Evolutionary conservation across 2,329 filamentous ascomycete species (phyloP), one percentile per base, ranked within the genome.

Genomic region (Bisporella sp.): DNA sequence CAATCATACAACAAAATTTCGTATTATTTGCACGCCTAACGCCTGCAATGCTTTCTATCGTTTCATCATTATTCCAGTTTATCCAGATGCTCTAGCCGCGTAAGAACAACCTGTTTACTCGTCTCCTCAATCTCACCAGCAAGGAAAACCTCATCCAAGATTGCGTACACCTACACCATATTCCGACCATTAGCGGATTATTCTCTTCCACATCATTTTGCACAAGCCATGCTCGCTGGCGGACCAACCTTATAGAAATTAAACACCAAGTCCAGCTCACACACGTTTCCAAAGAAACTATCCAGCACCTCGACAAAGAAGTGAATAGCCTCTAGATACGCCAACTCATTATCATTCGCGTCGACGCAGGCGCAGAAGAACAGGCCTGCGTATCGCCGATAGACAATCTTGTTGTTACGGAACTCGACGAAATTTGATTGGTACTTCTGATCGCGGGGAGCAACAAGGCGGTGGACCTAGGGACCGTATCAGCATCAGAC

Each of bases 331-430:
- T 99, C 93, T 53, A 99, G 79, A 66, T 90, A 97, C 30, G 93
- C 92, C 54, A 99, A 77, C 75, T 99, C 93, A 71, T 97, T 99
- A 71, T 99, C 93, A 70, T 96, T 97, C 47, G 92, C 95, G 72
- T 99, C 93, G 67, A 99, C 93, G 71, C 93, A 97, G 48, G 91
- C 95, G 76, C 93, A 99, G 76, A 99, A 99, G 81, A 99, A 99
- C 52, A 99, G 82, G 0, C 93, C 93, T 0, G 93, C 93, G 72
- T 99, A 99, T 56, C 93, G 87, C 42, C 95, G 86, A 75, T 99
- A 99, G 48, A 99, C 89, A 62, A 99, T 87, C 75, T 96, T 97
- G 68, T 92, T 90, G 72, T 90, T 88, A 59, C 89, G 87, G 74
- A 87, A 85, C 73, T 99, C 93, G 77, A 99, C 93, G 66, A 99